Evolutionary conservation across 176 grass and related monocot species (phyloP), one percentile per base, ranked within the genome.

Genomic region (Alloteropsis semialata): DNA sequence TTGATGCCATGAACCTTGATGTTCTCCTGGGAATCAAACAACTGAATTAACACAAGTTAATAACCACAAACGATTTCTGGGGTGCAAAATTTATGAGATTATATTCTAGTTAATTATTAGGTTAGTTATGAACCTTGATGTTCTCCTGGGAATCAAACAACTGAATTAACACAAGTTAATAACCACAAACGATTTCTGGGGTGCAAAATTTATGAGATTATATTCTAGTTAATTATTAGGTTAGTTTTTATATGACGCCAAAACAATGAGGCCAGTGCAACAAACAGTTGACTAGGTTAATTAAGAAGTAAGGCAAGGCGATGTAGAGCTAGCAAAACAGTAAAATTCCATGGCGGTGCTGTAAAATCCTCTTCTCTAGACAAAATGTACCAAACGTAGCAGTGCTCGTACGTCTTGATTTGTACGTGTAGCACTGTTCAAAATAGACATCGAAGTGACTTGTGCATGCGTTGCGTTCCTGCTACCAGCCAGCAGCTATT

Each of bases 1-100:
- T 49, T 84, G 66, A 30, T 32, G 58, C 67, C 37, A 65, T 84
- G 67, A 3, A 27, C 67, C 69, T 42, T 89, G 69, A 43, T 45
- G n/a, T 39, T 86, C 79, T 90, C 84, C 84, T 90, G 45, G 3
- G 21, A 79, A 22, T 48, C 1, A 13, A 70, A 70, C 15, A 85
- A 10, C 18, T 19, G 19, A 70, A 38, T 18, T 41, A 36, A 34
- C 27, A 5, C 27, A 34, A 19, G 12, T 57, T 76, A 36, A 46
- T 63, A 5, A n/a, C n/a, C n/a, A n/a, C n/a, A n/a, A n/a, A n/a
- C n/a, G n/a, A n/a, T n/a, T n/a, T n/a, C n/a, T n/a, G n/a, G n/a
- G n/a, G n/a, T n/a, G 8, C 22, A 38, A 53, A 66, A 13, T 6
- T 51, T 24, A 17, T 18, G 24, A 22, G 17, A 59, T 59, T 4